Evolutionary conservation across 176 grass and related monocot genomes (phyloP).

Genomic region (Musa schizocarpa): DNA sequence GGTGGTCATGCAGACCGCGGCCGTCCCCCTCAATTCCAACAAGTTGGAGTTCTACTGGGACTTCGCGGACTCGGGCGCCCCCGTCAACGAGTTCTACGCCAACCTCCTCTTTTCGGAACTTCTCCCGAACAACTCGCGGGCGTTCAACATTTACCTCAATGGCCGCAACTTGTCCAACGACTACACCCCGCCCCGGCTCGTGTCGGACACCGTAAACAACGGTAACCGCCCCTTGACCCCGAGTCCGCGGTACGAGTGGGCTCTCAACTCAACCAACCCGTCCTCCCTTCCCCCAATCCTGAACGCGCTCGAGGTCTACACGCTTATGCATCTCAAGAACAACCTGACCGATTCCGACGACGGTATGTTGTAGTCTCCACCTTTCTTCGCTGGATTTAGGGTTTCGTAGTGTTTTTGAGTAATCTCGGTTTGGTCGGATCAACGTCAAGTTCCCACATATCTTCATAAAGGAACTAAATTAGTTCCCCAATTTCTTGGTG

Average conservation of each 20-base stretch:
- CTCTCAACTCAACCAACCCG: conserved; percentile 32
- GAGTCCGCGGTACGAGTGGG: conserved; percentile 3
- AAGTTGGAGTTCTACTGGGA: conserved; percentile 21
- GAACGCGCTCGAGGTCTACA: conserved; percentile 48
- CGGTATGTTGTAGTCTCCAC: conserved; percentile 18
- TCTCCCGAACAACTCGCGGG: conserved; percentile 1
- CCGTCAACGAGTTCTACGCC: conserved; percentile 3
- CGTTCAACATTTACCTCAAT: conserved; percentile 35
- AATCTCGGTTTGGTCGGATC: background rate
- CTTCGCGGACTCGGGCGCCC: background rate
- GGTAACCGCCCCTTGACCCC: background rate
- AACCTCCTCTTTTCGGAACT: conserved; percentile 35
- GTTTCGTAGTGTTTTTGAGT: background rate
- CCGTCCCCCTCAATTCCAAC: conserved; percentile 26
- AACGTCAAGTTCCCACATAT: background rate
- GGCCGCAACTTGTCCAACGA: background rate
- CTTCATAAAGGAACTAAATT: background rate
- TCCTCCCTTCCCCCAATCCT: conserved; percentile 48
- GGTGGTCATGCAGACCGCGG: conserved; percentile 40
- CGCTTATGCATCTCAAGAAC: conserved; percentile 15
- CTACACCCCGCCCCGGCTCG: conserved; percentile 8
- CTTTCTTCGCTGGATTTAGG: background rate
- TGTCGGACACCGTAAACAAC: background rate
- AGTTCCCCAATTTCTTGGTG: background rate
- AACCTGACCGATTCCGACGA: conserved; percentile 24